Percentiles rank a stretch among this genome's conserved stretches.
These are phyloP conservation scores for Rhodotorula glutinis DNA, from an alignment of 1,284 basidiomycete genomes.

Conservation along the genomic window DNA sequence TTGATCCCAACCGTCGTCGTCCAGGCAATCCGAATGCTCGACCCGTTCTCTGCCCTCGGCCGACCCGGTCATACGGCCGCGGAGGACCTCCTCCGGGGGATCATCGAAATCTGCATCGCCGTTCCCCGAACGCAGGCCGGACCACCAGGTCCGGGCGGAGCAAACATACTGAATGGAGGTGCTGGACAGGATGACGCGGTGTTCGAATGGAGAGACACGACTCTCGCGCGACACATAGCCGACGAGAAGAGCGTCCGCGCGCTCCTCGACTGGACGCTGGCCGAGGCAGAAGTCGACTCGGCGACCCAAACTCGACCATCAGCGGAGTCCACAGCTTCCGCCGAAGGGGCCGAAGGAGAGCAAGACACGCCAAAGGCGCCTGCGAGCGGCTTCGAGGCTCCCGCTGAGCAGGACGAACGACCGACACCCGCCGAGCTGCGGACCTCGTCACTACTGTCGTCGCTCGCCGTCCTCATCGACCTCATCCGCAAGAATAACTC, in stretches of 20 bases:
- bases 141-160: not conserved
- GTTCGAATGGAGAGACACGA: slow-evolving; percentile 57
- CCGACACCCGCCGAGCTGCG: slow-evolving; percentile 57
- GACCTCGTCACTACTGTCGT: slow-evolving; percentile 83
- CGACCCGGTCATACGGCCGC: slow-evolving; percentile 81
- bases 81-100: slow-evolving; percentile 87
- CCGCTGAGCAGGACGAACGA: slow-evolving; percentile 23
- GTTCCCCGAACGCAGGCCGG: slow-evolving; percentile 31
- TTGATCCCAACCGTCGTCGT: slow-evolving; percentile 51
- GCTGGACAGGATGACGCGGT: slow-evolving; percentile 25
- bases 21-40: slow-evolving; percentile 75
- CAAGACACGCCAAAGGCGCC: not conserved
- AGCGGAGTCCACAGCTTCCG: slow-evolving; percentile 20
- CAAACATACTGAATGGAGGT: not conserved
- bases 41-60: slow-evolving; percentile 70
- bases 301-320: slow-evolving; percentile 36
- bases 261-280: slow-evolving; percentile 75
- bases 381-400: not conserved
- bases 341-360: not conserved
- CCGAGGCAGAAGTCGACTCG: slow-evolving; percentile 55
- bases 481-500: slow-evolving; percentile 98
- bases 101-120: slow-evolving; percentile 90
- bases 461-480: slow-evolving; percentile 88
- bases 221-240: slow-evolving; percentile 86
- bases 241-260: slow-evolving; percentile 67